Percentiles rank a stretch among this genome's conserved stretches.
These are phyloP conservation scores for Fusarium xyrophilum DNA, from an alignment of 2,329 filamentous ascomycete species.

Conservation along the genomic window DNA sequence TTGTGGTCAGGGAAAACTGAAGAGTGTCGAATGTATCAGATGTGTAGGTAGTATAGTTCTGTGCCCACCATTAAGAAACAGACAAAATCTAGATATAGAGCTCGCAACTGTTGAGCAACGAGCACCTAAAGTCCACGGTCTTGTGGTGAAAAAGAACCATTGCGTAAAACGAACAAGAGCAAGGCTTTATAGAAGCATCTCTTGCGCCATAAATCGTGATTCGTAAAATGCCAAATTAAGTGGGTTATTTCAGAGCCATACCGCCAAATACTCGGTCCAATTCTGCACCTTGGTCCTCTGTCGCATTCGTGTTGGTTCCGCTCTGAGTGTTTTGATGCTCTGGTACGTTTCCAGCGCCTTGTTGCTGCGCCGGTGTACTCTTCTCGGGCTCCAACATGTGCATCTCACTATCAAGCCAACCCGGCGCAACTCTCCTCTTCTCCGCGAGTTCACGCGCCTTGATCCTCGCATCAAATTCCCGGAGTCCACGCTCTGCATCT, in stretches of 20 bases:
- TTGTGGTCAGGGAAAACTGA: neutral
- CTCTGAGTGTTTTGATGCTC: constrained; percentile 21
- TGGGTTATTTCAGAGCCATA: constrained; percentile 47
- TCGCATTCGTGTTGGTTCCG: constrained; percentile 37
- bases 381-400: constrained; percentile 73
- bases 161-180: neutral
- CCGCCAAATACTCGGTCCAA: constrained; percentile 65
- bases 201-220: constrained; percentile 17
- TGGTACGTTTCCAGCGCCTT: constrained; percentile 36
- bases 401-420: constrained; percentile 79
- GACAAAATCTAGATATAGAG: neutral
- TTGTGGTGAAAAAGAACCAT: neutral
- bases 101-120: neutral
- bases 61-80: neutral
- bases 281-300: constrained; percentile 61
- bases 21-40: neutral
- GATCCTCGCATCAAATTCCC: constrained; percentile 73
- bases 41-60: neutral
- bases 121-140: neutral
- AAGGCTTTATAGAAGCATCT: neutral
- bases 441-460: constrained; percentile 73
- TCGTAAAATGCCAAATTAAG: constrained; percentile 4
- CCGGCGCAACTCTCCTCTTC: constrained; percentile 79
- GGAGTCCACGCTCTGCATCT: constrained; percentile 71
- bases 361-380: constrained; percentile 43